Base-by-base conservation (phyloP, 805 yeast genomes). In the Ogataea thermomethanolica region DNA sequence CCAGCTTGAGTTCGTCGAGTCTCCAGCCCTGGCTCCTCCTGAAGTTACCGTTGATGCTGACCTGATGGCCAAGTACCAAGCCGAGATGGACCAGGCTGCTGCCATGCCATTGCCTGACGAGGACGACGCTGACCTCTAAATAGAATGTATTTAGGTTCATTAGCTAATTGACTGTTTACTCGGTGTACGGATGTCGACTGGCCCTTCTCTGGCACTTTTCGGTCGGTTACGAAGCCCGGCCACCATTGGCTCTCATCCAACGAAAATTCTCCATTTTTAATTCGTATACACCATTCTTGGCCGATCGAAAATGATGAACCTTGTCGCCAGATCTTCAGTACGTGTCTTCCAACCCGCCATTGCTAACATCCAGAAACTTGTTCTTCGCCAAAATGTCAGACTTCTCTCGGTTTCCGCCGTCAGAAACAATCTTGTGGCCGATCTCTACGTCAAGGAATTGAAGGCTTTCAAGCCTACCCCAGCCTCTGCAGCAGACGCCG, bases 71-170 rank as follows among this genome's bases (percentile, higher is more conserved):
- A 90, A 91, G 76, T 93, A 93, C 79, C 96, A 93, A 79, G 95
- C 89, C 67, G 99, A 93, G 78, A 91, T 93, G 95, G 97, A 88
- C 69, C 95, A 86, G 74, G 99, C 99, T 62, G 88, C 98, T 58
- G 96, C 97, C 56, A 78, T 93, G 80, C 99, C 99, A 70, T 84
- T 93, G 70, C 99, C 99, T 56, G 99, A 93, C 75, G 99, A 93
- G 78, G 99, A 93, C 69, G 99, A 93, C 65, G 97, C 96, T 65
- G 99, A 93, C 73, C 85, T 93, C 74, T 93, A 88, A 76, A 53
- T 39, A 29, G 35, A 33, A 17, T 17, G 37, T 34, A 20, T 22
- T 25, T 31, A 33, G 30, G 17, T 33, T 26, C 24, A 21, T 23
- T 33, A 23, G 25, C 14, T 21, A 30, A 30, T 17, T 13, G 33